Evolutionary conservation across 208 protist genomes (phyloP), one percentile per base, ranked within the genome.

Genomic region (Leishmania lainsoni): DNA sequence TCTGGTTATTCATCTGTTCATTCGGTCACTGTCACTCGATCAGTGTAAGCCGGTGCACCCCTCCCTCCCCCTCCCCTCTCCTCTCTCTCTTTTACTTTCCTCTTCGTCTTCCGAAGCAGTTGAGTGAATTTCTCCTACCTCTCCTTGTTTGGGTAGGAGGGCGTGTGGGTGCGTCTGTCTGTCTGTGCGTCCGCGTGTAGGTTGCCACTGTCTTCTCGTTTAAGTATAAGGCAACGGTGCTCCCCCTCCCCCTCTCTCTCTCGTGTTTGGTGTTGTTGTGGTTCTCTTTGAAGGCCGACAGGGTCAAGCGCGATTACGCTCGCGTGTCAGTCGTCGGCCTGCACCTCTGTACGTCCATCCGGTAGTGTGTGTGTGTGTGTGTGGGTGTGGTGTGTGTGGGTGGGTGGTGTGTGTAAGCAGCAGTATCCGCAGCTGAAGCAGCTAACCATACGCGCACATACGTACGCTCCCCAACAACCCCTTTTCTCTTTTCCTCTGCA

Each of bases 41-140:
- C 26, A 16, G 61, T 20, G 61, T 66, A 29, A 48, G 56, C 29
- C 20, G 49, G 39, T 35, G 22, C 5, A 6, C 20, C 39, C 14
- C 26, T 22, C 45, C 35, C 42, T 78, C 26, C 51, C 70, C 17
- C 42, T 75, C 2, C n/a, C 14, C n/a, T 75, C 68, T 54, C 51
- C 26, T 81, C 78, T 81, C 78, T 52, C 35, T 81, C 52, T 76
- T n/a, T n/a, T n/a, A n/a, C n/a, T n/a, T n/a, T n/a, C n/a, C n/a
- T n/a, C n/a, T n/a, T n/a, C n/a, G n/a, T n/a, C n/a, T n/a, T n/a
- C n/a, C n/a, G n/a, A n/a, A n/a, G n/a, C n/a, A n/a, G n/a, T n/a
- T n/a, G n/a, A n/a, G n/a, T n/a, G n/a, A n/a, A n/a, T n/a, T n/a
- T n/a, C n/a, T n/a, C n/a, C n/a, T n/a, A n/a, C n/a, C n/a, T n/a